Evolutionary conservation across 768 basidiomycete species (phyloP).

Genomic region (Suillus subluteus): DNA sequence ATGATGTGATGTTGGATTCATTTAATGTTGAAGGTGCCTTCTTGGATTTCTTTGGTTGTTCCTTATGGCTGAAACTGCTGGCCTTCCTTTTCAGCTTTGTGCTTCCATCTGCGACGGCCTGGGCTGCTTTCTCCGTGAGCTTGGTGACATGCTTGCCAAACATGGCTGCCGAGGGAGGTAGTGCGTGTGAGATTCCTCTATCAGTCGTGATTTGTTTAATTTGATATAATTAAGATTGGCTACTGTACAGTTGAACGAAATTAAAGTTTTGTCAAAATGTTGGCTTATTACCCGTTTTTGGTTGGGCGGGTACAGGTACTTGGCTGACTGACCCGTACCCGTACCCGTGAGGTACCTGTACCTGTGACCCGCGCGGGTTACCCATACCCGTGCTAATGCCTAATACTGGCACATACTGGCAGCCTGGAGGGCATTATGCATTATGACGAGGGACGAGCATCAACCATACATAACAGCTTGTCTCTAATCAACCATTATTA

Average conservation of each 20-base stretch:
- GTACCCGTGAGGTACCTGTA: not conserved
- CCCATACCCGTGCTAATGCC: slow-evolving; percentile 1
- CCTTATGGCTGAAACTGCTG: slow-evolving; percentile 4
- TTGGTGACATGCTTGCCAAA: slow-evolving; percentile 1
- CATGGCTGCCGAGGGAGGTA: not conserved
- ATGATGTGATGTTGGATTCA: no score
- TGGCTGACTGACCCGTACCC: not conserved
- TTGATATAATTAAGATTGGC: not conserved
- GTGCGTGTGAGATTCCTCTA: not conserved
- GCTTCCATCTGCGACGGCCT: not conserved
- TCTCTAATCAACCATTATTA: no score
- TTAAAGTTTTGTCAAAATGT: not conserved
- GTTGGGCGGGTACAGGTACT: not conserved
- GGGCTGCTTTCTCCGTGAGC: not conserved
- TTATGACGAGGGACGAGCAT: no score
- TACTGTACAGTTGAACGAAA: not conserved
- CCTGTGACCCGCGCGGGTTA: no score
- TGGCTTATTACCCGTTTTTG: not conserved
- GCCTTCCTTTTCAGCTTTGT: not conserved
- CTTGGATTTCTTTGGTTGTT: not conserved
- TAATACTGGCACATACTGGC: no score
- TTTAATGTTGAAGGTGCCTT: not conserved
- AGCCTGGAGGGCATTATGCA: no score
- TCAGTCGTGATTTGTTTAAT: not conserved
- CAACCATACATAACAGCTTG: no score